These are phyloP conservation scores for Staphylotrichum tortipilum DNA, from an alignment of 495 filamentous ascomycete species.

Conservation along the genomic window DNA sequence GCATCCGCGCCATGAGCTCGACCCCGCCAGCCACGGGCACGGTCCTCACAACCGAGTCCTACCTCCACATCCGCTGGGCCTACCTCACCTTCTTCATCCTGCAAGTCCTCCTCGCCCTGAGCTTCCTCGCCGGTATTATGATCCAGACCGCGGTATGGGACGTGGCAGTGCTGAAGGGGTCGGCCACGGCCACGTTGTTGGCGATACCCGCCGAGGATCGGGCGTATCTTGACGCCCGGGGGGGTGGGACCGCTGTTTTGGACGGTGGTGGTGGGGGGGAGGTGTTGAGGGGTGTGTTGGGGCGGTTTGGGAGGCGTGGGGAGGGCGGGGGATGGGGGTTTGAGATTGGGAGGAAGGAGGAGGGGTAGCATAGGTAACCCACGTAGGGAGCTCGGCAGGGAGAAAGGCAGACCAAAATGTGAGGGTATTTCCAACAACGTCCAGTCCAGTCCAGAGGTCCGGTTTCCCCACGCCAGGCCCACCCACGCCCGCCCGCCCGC, in stretches of 20 bases:
- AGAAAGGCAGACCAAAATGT: too few species aligned
- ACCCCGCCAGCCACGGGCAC: constrained; percentile 5
- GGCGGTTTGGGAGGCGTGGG: too few species aligned
- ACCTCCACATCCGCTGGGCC: constrained; percentile 17
- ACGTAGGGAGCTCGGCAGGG: too few species aligned
- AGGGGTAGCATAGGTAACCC: neutral
- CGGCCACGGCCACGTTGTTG: constrained; percentile 13
- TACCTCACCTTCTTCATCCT: constrained; percentile 19
- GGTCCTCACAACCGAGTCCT: constrained; percentile 10
- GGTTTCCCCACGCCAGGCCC: too few species aligned
- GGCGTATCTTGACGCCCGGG: constrained; percentile 11
- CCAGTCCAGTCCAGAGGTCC: too few species aligned
- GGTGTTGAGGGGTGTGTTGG: too few species aligned
- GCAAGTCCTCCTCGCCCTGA: constrained; percentile 9
- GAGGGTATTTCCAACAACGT: too few species aligned
- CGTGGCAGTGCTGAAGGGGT: constrained; percentile 20
- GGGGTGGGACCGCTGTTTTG: neutral
- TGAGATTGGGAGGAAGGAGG: constrained; percentile 7
- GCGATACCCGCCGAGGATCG: constrained; percentile 19
- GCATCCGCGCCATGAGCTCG: constrained; percentile 14
- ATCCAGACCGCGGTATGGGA: constrained; percentile 24
- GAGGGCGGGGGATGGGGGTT: constrained; percentile 8
- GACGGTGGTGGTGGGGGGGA: neutral
- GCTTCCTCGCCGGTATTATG: constrained; percentile 19
- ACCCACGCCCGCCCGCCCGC: too few species aligned